These are phyloP conservation scores for Rhizomucor pusillus DNA, from an alignment of 371 early-diverging fungal species.

Conservation along the genomic window DNA sequence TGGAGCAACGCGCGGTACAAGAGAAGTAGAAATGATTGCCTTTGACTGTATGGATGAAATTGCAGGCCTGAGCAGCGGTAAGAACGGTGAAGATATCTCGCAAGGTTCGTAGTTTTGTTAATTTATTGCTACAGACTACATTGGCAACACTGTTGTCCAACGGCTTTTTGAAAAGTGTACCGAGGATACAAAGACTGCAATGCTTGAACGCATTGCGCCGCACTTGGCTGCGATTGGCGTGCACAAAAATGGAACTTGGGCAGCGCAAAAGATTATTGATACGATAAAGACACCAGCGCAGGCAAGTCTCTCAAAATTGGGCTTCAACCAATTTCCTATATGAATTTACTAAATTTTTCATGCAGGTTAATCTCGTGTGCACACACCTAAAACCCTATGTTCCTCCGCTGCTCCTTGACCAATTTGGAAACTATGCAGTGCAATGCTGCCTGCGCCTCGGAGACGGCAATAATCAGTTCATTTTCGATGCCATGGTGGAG, in stretches of 20 bases:
- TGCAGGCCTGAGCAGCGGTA: conserved; percentile 88
- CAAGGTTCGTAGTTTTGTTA: no score
- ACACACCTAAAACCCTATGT: conserved; percentile 59
- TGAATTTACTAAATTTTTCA: background rate
- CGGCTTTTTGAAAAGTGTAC: conserved; percentile 71
- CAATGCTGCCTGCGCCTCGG: conserved; percentile 83
- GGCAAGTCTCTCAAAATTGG: conserved; percentile 44
- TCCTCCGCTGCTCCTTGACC: conserved; percentile 84
- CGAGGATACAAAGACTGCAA: conserved; percentile 53
- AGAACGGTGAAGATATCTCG: no score
- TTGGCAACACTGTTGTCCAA: conserved; percentile 84
- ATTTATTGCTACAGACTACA: conserved; percentile 30
- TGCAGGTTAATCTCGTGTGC: conserved; percentile 30
- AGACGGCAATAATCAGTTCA: conserved; percentile 69
- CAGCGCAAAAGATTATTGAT: conserved; percentile 87
- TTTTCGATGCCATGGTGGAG: conserved; percentile 83
- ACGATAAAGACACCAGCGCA: conserved; percentile 63
- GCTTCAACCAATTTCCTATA: background rate
- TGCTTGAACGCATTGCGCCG: conserved; percentile 60
- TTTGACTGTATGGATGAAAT: conserved; percentile 69
- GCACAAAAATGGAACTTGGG: conserved; percentile 95
- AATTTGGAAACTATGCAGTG: conserved; percentile 91
- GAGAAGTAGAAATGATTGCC: conserved; percentile 66
- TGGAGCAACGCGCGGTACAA: conserved; percentile 46
- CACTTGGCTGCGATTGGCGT: conserved; percentile 81